Evolutionary conservation across 495 filamentous ascomycete species (phyloP), one percentile per base, ranked within the genome.

Genomic region (Penicillium maclennaniae): DNA sequence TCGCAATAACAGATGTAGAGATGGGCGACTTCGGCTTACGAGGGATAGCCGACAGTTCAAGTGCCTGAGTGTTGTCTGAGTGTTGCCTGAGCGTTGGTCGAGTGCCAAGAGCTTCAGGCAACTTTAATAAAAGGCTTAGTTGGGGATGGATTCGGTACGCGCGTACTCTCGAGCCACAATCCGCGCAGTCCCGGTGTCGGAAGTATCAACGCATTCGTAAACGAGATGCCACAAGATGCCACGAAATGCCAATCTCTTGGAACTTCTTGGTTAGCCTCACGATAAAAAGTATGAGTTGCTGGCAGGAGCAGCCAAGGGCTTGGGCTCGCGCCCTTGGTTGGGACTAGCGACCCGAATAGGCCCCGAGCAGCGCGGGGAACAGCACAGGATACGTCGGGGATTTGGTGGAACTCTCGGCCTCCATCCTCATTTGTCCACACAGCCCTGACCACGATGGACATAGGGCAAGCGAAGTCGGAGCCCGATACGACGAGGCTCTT

Each of bases 401-500:
- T 45, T 34, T 58, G 51, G 51, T 55, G 52, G 51, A 39, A 19
- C 26, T 19, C 25, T 23, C 20, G 43, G 1, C 17, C 20, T 10
- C 28, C 14, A 21, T 40, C 17, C 38, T 39, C 38, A 40, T 40
- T 39, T 19, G 38, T 16, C 9, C 34, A 20, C 40, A 27, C 15
- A 7, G 42, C 31, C 31, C 10, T 14, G 3, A 14, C 9, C 14
- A 4, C 31, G 9, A 14, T 23, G 2, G 23, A 23, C 2, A 5
- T 2, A 23, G 23, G 8, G 20, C 20, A 34, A 57, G 59, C 62
- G 62, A 65, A 53, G 45, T 65, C 62, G 62, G 62, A 65, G 59
- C 8, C 31, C 44, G 43, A 56, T 51, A 65, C 59, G 55, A 37
- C 23, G 23, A 20, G 48, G 31, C 1, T 14, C 9, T n/a, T 59